Conservation (phyloP, 169 alveolate species). For the Plasmodium vinckei region DNA sequence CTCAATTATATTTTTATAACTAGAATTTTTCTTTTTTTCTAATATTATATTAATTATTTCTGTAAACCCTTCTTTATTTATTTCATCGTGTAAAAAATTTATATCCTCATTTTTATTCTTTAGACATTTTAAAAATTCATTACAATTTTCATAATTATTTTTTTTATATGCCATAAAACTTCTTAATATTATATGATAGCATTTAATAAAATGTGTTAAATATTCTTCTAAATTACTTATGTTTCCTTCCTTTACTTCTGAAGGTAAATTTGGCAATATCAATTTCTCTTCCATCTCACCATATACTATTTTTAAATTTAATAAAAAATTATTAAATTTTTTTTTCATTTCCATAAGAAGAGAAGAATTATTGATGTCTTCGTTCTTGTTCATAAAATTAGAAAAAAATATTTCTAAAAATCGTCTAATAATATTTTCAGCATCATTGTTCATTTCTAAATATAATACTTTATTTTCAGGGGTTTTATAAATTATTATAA, state of each 20-base stretch:
- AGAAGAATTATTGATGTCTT: slow-evolving; percentile 62
- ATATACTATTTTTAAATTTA: slow-evolving; percentile 55
- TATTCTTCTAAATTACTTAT: slow-evolving; percentile 53
- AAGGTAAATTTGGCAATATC: slow-evolving; percentile 46
- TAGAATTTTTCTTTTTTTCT: slow-evolving; percentile 71
- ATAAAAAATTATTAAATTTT: slow-evolving; percentile 68
- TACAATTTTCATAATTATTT: slow-evolving; percentile 38
- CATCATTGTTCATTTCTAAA: slow-evolving; percentile 74
- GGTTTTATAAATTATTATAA: slow-evolving; percentile 61
- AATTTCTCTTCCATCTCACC: slow-evolving; percentile 63
- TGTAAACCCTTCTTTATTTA: slow-evolving; percentile 49
- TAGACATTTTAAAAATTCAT: slow-evolving; percentile 35
- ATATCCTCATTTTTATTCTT: slow-evolving; percentile 52
- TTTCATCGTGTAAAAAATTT: slow-evolving; percentile 43
- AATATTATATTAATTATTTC: slow-evolving; percentile 48
- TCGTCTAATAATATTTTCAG: slow-evolving; percentile 55
- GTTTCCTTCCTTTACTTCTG: slow-evolving; percentile 53
- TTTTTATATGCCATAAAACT: slow-evolving; percentile 61
- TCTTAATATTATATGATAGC: slow-evolving; percentile 64
- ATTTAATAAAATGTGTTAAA: slow-evolving; percentile 53
- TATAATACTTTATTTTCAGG: slow-evolving; percentile 19
- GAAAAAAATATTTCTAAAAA: slow-evolving; percentile 69
- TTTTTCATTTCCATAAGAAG: slow-evolving; percentile 68
- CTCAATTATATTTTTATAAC: slow-evolving; percentile 63
- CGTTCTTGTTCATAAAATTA: slow-evolving; percentile 69